phyloP scores from a whole-genome alignment of 2,329 filamentous ascomycete genomes.

The Fusarium nematophilum region DNA sequence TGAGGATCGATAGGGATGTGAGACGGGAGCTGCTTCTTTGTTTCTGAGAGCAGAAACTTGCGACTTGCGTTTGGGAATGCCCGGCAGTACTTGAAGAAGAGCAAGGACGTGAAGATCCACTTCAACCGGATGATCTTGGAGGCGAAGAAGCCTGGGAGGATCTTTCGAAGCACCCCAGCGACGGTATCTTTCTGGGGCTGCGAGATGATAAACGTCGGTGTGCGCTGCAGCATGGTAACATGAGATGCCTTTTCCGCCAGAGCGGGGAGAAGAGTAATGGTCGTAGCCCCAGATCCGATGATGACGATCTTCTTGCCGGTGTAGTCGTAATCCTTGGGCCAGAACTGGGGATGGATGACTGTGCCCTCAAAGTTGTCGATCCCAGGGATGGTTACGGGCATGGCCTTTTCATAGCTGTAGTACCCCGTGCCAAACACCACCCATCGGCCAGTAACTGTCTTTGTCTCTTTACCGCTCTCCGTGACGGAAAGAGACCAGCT shows the following conservation, averaged over 20 bases:
- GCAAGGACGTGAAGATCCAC: neutral
- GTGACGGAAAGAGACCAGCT: neutral
- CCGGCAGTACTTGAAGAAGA: neutral
- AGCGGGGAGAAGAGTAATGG: constrained; percentile 72
- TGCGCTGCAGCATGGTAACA: constrained; percentile 77
- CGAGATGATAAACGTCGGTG: constrained; percentile 68
- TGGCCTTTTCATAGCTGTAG: constrained; percentile 71
- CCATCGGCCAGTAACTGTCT: neutral
- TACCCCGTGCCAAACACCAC: constrained; percentile 61
- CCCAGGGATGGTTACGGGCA: constrained; percentile 60
- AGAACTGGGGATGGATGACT: constrained; percentile 77
- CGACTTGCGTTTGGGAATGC: constrained; percentile 40
- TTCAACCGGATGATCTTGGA: neutral
- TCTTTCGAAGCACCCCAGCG: neutral
- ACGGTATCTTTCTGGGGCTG: constrained; percentile 59
- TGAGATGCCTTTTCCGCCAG: constrained; percentile 67
- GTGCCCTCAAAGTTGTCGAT: constrained; percentile 49
- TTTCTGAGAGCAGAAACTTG: constrained; percentile 54
- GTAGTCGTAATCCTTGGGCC: constrained; percentile 75
- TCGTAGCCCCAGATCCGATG: constrained; percentile 75
- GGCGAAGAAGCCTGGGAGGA: neutral
- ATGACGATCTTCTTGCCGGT: constrained; percentile 71
- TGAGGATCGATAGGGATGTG: constrained; percentile 60
- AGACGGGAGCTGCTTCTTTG: constrained; percentile 58
- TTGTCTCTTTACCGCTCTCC: neutral